These are phyloP conservation scores for Ceratobasidium sp. DNA, from an alignment of 1,284 basidiomycete genomes.

Conservation along the genomic window DNA sequence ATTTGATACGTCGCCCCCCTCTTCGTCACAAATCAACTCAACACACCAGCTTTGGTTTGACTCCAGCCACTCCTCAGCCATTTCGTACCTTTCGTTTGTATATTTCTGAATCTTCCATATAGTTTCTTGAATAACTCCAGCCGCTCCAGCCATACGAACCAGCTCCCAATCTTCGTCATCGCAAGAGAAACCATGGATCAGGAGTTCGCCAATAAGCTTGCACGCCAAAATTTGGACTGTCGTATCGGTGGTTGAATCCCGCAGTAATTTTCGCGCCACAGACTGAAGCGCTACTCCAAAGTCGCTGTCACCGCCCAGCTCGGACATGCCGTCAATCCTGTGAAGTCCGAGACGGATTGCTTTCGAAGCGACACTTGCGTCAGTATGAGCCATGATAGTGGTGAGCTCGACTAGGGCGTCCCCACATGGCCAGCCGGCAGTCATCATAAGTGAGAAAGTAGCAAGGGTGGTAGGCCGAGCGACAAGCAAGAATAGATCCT, in stretches of 20 bases:
- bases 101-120: neutral
- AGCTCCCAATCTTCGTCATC: conserved; percentile 80
- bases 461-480: conserved; percentile 60
- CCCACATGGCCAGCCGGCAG: neutral
- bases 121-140: conserved; percentile 78
- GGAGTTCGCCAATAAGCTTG: neutral
- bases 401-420: conserved; percentile 68
- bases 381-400: conserved; percentile 75
- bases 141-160: conserved; percentile 79
- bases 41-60: conserved; percentile 83
- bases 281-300: neutral
- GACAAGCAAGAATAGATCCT: conserved; percentile 31
- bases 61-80: conserved; percentile 83
- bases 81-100: conserved; percentile 63
- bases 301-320: neutral
- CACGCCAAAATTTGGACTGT: conserved; percentile 73
- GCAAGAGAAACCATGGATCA: neutral
- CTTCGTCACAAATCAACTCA: conserved; percentile 80
- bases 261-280: neutral
- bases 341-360: conserved; percentile 73
- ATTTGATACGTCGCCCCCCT: conserved; percentile 63
- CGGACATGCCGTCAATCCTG: neutral
- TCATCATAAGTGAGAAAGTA: conserved; percentile 70
- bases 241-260: conserved; percentile 66
- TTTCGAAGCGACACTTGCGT: conserved; percentile 83